Evolutionary conservation across 768 basidiomycete species (phyloP), one percentile per base, ranked within the genome.

Genomic region (Mrakia blollopis): DNA sequence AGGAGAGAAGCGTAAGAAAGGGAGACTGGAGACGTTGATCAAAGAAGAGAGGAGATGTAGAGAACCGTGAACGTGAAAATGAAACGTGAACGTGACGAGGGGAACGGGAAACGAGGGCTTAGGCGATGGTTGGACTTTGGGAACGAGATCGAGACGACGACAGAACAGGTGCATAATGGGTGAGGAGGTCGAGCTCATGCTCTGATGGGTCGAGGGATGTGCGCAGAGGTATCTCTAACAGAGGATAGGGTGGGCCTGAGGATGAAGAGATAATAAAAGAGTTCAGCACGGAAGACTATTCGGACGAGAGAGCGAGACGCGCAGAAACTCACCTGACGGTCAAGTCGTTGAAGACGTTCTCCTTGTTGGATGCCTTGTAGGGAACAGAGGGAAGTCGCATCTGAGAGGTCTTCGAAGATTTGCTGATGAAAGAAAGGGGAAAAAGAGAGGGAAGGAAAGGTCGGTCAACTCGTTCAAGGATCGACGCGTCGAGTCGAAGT

Each of bases 181-280:
- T n/a, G n/a, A n/a, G n/a, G 61, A 30, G n/a, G 61, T n/a, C 32
- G n/a, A 60, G n/a, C 5, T 52, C 50, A 52, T 4, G 63, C 63
- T 65, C 63, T 32, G 63, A 65, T 65, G 30, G 63, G 63, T 65
- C 63, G 63, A 37, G 63, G 63, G 32, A 65, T 37, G 32, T 35
- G 63, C 30, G 63, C 37, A 18, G 61, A 62, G 57, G 57, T 23
- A 18, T 6, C 4, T 62, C 63, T 32, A 18, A 35, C 39, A 35
- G 28, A 37, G 32, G 63, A 37, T 21, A 32, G 63, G 4, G 30
- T 35, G 39, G 63, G 63, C 63, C 63, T 65, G n/a, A 37, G 32
- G 39, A n/a, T 11, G 30, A 16, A 13, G 30, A 28, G 16, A n/a
- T n/a, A 28, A 28, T 4, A 28, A 28, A 2, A 9, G 25, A 62